Evolutionary conservation across 2,329 filamentous ascomycete genomes (phyloP).

Genomic region (Aspergillus ochraceus): DNA sequence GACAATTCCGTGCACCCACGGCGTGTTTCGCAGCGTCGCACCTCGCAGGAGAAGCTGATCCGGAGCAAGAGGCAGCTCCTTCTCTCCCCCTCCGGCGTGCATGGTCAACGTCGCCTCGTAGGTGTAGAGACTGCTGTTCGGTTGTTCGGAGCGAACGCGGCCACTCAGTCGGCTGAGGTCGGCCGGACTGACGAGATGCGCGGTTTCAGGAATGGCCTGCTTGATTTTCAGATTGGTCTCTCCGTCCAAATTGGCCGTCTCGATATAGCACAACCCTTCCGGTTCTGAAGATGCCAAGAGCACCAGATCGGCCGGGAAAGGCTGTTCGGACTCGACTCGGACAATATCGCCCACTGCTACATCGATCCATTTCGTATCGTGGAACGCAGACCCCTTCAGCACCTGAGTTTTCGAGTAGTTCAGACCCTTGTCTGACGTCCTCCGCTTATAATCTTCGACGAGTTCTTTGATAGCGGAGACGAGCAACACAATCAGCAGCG

Average conservation of each 20-base stretch:
- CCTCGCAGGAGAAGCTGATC: slow-evolving; percentile 92
- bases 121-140: slow-evolving; percentile 96
- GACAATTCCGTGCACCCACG: slow-evolving; percentile 93
- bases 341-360: slow-evolving; percentile 90
- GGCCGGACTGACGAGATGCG: slow-evolving; percentile 77
- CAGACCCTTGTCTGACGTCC: slow-evolving; percentile 78
- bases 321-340: slow-evolving; percentile 88
- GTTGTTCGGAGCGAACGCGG: slow-evolving; percentile 88
- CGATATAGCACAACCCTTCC: slow-evolving; percentile 96
- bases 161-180: slow-evolving; percentile 86
- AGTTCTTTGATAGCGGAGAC: slow-evolving; percentile 96
- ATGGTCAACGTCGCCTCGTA: slow-evolving; percentile 96
- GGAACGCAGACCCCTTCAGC: slow-evolving; percentile 78
- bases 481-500: slow-evolving; percentile 82
- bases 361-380: slow-evolving; percentile 90
- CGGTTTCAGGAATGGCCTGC: slow-evolving; percentile 91
- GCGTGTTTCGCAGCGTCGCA: slow-evolving; percentile 91
- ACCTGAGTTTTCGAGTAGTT: slow-evolving; percentile 86
- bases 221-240: slow-evolving; percentile 99
- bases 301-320: slow-evolving; percentile 92
- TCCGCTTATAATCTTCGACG: slow-evolving; percentile 89
- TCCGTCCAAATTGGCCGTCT: slow-evolving; percentile 95
- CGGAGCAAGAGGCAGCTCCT: slow-evolving; percentile 83
- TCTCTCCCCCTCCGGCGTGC: slow-evolving; percentile 85
- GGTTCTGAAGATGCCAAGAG: slow-evolving; percentile 93